Percentiles rank a stretch among this genome's conserved stretches.
phyloP scores from a whole-genome alignment of 2,329 filamentous ascomycete genomes.

The Myriosclerotinia curreyana region DNA sequence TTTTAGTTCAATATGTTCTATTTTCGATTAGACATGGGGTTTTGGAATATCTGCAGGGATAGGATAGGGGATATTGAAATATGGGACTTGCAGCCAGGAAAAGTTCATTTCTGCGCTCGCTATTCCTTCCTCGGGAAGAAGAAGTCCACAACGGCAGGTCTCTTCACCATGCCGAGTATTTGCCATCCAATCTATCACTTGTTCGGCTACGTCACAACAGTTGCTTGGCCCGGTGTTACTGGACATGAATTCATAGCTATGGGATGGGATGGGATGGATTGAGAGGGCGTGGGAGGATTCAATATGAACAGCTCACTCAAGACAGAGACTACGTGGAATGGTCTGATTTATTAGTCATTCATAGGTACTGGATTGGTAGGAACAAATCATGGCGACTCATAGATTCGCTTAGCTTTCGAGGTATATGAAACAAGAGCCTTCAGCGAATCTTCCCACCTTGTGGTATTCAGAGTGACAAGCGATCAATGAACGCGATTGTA shows the following conservation, averaged over 20 bases:
- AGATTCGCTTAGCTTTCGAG: neutral
- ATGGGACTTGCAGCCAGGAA: neutral
- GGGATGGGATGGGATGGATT: neutral
- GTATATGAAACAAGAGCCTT: neutral
- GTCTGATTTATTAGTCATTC: constrained; percentile 1
- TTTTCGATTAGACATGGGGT: neutral
- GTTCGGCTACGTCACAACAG: neutral
- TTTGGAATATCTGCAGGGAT: neutral
- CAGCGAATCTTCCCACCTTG: neutral
- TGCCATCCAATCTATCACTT: neutral
- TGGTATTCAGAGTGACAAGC: neutral
- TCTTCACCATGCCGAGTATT: neutral
- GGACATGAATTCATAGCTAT: neutral
- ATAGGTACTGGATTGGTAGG: neutral
- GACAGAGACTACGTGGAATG: constrained; percentile 3
- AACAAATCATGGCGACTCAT: neutral
- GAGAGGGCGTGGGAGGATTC: too few relatives aligned
- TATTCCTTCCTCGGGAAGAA: neutral
- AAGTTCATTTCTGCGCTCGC: neutral
- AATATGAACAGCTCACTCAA: constrained; percentile 2
- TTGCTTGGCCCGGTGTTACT: neutral
- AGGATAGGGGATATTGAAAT: neutral
- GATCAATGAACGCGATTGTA: constrained; percentile 1
- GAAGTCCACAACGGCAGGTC: neutral
- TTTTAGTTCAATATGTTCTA: too few relatives aligned